These are phyloP conservation scores for Mucor saturninus DNA, from an alignment of 371 early-diverging fungal species.

Conservation along the genomic window DNA sequence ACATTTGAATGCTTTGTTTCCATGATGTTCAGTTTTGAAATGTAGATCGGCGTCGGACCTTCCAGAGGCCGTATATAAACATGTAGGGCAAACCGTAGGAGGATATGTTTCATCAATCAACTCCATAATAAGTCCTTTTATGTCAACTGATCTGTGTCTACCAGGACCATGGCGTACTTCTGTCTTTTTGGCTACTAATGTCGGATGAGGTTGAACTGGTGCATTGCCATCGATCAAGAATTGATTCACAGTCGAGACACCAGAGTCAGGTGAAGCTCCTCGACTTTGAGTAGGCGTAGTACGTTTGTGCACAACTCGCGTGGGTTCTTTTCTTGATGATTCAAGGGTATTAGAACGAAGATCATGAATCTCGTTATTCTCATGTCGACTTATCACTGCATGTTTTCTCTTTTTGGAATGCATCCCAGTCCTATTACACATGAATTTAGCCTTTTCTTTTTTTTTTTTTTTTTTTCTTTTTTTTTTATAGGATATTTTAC, in stretches of 20 bases:
- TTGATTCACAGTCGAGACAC: neutral
- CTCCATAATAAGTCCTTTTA: slow-evolving; percentile 18
- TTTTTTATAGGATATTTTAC: slow-evolving; percentile 3
- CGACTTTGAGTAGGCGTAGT: neutral
- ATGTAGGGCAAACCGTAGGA: slow-evolving; percentile 32
- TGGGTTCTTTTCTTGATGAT: neutral
- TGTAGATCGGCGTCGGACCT: slow-evolving; percentile 31
- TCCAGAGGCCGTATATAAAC: slow-evolving; percentile 10
- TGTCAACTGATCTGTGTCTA: slow-evolving; percentile 19
- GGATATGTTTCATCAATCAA: slow-evolving; percentile 37
- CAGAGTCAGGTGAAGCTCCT: neutral
- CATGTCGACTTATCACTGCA: neutral
- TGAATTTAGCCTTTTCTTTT: neutral
- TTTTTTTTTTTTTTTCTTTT: neutral
- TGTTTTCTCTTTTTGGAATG: neutral
- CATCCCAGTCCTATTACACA: neutral
- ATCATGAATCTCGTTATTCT: slow-evolving; percentile 1
- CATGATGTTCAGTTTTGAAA: slow-evolving; percentile 23
- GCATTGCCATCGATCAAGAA: slow-evolving; percentile 13
- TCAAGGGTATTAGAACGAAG: slow-evolving; percentile 1
- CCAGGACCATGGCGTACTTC: neutral
- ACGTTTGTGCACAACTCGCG: neutral
- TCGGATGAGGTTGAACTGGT: slow-evolving; percentile 6
- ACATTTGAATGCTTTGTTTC: slow-evolving; percentile 28
- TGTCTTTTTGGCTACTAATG: neutral